Evolutionary conservation across 805 yeast genomes (phyloP), one percentile per base, ranked within the genome.

Genomic region (Clavispora asparagi): DNA sequence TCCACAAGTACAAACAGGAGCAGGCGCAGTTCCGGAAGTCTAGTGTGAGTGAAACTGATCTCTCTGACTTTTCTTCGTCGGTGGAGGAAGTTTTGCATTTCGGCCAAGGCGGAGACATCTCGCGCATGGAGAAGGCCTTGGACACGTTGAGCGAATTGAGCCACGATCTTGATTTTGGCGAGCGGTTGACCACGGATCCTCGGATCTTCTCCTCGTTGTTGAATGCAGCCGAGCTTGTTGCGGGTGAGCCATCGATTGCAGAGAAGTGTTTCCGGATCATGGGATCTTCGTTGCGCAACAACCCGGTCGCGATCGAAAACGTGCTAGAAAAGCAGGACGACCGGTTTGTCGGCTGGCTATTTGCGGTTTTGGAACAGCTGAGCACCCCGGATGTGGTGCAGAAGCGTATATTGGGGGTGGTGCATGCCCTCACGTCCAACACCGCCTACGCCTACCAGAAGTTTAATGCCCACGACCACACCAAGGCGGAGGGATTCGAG

Each of bases 251-350:
- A 8, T 17, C 26, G 8, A 23, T 40, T 16, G 14, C 25, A 9
- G 94, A 88, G 47, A 55, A 76, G 39, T 62, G 81, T 1, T 76
- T 81, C 12, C 70, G 89, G 49, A 70, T 85, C 27, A 68, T 90
- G 47, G 83, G 86, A 0, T 74, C 87, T 6, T 64, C 91, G 5
- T 62, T 89, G 39, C 74, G 96, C 55, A 89, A 89, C 60, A 90
- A 90, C 59, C 81, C 80, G 2, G 77, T 76, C 2, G 89, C 90
- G 0, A 51, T 74, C 2, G 62, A 62, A 2, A 70, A 70, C 44
- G 65, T 76, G 12, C 47, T 67, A 30, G 45, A 51, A 6, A 54
- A 58, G 25, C 59, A 60, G 35, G 45, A 55, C 9, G 33, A 39
- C 14, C 45, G 23, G 13, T 61, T 61, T 39, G 48, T 64, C 7